Conservation (phyloP, 768 basidiomycete species). For the Phlebiopsis gigantea region DNA sequence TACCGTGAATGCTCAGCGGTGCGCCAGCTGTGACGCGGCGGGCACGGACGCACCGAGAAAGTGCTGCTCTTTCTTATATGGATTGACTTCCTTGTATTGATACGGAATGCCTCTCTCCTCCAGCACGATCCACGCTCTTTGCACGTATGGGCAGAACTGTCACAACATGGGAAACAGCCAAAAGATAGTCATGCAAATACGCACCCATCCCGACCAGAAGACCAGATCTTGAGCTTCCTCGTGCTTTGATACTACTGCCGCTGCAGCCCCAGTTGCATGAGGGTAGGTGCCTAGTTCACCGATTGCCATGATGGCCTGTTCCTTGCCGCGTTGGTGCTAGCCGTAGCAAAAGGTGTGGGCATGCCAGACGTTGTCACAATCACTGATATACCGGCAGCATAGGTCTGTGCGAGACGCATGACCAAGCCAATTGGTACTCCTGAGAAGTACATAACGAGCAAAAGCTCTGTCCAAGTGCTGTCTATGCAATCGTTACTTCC, state of each 20-base stretch:
- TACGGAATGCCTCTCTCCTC: conserved; percentile 66
- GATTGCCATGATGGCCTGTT: not conserved
- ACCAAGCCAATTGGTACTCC: too few relatives aligned
- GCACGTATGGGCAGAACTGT: conserved; percentile 54
- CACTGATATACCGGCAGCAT: not conserved
- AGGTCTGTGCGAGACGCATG: not conserved
- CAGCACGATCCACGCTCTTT: conserved; percentile 60
- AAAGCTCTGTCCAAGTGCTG: too few relatives aligned
- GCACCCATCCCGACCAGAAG: conserved; percentile 58
- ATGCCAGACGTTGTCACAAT: not conserved
- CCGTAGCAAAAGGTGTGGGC: not conserved
- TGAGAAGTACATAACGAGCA: too few relatives aligned
- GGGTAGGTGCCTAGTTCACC: conserved; percentile 36
- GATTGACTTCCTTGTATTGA: conserved; percentile 63
- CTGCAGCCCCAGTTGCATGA: conserved; percentile 52
- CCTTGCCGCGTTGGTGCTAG: too few relatives aligned
- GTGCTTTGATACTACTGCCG: conserved; percentile 46
- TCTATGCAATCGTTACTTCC: too few relatives aligned
- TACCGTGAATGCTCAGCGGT: conserved; percentile 8
- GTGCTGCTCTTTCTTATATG: conserved; percentile 61
- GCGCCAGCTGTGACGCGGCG: not conserved
- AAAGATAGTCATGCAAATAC: conserved; percentile 12
- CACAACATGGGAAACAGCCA: not conserved
- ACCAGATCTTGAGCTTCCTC: conserved; percentile 47
- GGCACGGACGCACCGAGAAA: conserved; percentile 38